Base-by-base conservation (phyloP, 2,329 filamentous ascomycete species). In the Gaeumannomyces sp. region DNA sequence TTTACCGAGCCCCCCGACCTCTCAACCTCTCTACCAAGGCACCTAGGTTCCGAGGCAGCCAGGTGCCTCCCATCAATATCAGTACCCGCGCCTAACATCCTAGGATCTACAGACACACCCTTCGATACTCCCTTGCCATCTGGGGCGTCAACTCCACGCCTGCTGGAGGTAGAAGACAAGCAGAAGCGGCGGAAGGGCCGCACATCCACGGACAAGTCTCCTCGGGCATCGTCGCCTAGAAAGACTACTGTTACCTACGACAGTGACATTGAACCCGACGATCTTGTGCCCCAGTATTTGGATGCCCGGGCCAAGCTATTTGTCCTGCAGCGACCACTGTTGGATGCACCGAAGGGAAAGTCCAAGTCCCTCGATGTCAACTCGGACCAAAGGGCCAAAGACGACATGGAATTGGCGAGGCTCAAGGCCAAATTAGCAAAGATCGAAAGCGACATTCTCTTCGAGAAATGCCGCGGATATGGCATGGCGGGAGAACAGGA, bases 401-500 rank as follows among this genome's bases (percentile, higher is more conserved):
- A 79, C 33, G 74, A 76, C 22, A 74, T 84, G 28, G 83, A 85
- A 67, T 79, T 87, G 59, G 83, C 83, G 13, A 91, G 88, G 70
- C 76, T 96, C 2, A 82, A 89, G 57, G 86, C 88, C 22, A 96
- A 93, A 73, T 78, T 97, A 56, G 83, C 87, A 53, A 85, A 85
- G 67, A 91, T 97, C 58, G 89, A 95, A 71, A 89, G 86, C 31
- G 91, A 94, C 72, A 81, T 92, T 22, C 77, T 94, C 3, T 93
- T 93, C 71, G 90, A 94, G 72, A 83, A 82, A 65, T 80, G 74
- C 84, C 45, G 90, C 89, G 5, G 85, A 91, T 65, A 79, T 84
- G 66, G 78, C 84, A 70, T 93, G 90, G 91, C 84, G 81, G 66
- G 74, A 78, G 7, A 83, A 83, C 66, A 82, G 81, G 56, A 81